Percentiles rank a stretch among this genome's conserved stretches.
These are phyloP conservation scores for Yamagishiella unicocca DNA, from an alignment of 139 green algal genomes.

Conservation along the genomic window DNA sequence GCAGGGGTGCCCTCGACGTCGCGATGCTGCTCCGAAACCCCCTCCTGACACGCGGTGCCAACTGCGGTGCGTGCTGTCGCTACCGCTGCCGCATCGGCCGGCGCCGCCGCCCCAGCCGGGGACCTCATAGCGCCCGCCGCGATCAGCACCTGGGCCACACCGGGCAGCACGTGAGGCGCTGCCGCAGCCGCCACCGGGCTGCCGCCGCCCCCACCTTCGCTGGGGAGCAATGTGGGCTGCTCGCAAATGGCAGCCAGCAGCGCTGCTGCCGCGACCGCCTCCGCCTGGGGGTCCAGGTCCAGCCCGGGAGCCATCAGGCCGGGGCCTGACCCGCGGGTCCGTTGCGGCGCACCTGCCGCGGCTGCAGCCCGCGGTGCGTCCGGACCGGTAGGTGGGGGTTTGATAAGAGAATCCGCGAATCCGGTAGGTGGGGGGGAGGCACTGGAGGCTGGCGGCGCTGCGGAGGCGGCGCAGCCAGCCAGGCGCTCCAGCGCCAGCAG, in stretches of 20 bases:
- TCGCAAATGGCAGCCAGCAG: not conserved
- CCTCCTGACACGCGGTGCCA: no score
- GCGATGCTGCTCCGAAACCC: no score
- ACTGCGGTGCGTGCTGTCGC: no score
- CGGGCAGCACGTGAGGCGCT: not conserved
- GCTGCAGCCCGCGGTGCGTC: no score
- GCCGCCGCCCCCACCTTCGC: not conserved
- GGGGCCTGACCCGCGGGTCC: not conserved
- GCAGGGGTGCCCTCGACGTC: no score
- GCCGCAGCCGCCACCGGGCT: not conserved
- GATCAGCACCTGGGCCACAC: not conserved
- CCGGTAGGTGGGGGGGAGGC: no score
- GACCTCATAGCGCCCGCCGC: not conserved
- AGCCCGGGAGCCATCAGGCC: not conserved
- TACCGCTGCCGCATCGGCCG: not conserved
- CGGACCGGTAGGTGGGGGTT: no score
- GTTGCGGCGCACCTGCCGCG: no score
- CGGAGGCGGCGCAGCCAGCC: not conserved
- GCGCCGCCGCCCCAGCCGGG: not conserved
- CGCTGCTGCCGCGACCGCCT: conserved; percentile 11
- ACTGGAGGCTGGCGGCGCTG: no score
- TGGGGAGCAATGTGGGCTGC: no score
- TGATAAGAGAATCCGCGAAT: no score
- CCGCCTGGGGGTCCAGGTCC: not conserved
- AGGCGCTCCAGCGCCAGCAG: conserved; percentile 12